phyloP scores from a whole-genome alignment of 1,284 basidiomycete species.

The Volvariella surrecta region DNA sequence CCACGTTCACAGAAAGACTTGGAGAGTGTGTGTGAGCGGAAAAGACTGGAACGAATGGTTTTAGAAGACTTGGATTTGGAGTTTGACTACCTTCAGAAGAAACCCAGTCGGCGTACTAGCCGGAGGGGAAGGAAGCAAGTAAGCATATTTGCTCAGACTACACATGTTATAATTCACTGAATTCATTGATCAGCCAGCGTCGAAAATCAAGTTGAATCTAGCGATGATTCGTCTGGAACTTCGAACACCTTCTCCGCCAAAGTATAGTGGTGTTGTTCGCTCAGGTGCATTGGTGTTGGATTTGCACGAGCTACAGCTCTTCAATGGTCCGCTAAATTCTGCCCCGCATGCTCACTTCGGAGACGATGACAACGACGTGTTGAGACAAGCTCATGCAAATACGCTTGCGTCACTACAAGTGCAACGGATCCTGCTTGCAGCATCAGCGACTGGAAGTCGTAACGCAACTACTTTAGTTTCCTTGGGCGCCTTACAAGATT shows the following conservation, averaged over 20 bases:
- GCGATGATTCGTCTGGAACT: constrained; percentile 54
- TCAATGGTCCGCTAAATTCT: constrained; percentile 19
- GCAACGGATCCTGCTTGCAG: constrained; percentile 38
- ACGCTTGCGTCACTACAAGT: constrained; percentile 23
- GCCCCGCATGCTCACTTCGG: constrained; percentile 16
- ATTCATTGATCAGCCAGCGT: neutral
- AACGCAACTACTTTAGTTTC: constrained; percentile 25
- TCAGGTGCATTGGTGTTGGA: constrained; percentile 68
- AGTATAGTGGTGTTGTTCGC: constrained; percentile 24
- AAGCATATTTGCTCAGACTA: too few relatives aligned
- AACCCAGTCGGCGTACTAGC: constrained; percentile 10
- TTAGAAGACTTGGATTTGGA: constrained; percentile 47
- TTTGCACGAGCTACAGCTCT: constrained; percentile 43
- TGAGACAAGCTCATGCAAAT: constrained; percentile 13
- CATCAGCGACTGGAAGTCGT: constrained; percentile 26
- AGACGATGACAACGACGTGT: neutral
- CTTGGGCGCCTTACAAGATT: constrained; percentile 21
- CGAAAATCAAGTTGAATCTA: constrained; percentile 26
- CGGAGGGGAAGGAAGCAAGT: constrained; percentile 4
- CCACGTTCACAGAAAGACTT: constrained; percentile 17
- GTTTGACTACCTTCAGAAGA: constrained; percentile 30
- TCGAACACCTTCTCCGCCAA: constrained; percentile 38
- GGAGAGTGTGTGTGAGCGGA: constrained; percentile 27
- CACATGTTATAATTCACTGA: neutral
- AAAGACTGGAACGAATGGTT: constrained; percentile 38